Conservation (phyloP, 1,139 yeast genomes). For the Suhomyces maxii region DNA sequence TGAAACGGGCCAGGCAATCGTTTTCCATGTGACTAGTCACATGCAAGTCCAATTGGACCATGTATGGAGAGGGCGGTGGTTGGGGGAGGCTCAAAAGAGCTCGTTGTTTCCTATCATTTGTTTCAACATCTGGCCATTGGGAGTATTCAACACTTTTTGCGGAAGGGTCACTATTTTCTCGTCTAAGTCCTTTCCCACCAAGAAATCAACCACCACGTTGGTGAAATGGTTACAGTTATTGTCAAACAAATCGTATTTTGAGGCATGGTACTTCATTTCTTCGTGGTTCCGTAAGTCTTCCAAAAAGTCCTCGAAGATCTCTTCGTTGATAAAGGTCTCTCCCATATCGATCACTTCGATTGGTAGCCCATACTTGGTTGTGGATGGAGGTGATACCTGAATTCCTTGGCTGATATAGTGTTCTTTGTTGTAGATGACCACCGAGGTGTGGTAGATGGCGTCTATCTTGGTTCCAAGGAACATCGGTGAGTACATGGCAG, state of each 20-base stretch:
- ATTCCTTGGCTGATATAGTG: constrained; percentile 65
- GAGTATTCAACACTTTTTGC: constrained; percentile 55
- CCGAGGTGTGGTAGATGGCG: constrained; percentile 69
- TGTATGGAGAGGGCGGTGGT: no score
- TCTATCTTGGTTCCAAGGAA: constrained; percentile 50
- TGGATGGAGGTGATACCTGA: constrained; percentile 46
- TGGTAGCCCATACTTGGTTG: constrained; percentile 62
- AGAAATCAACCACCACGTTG: constrained; percentile 56
- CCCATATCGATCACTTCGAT: constrained; percentile 56
- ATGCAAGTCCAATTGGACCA: no score
- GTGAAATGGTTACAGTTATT: constrained; percentile 74
- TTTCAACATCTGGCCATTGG: constrained; percentile 51
- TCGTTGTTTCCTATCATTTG: constrained; percentile 33
- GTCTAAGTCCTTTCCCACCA: constrained; percentile 52
- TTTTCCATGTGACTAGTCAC: no score
- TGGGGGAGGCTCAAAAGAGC: no score
- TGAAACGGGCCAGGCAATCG: no score
- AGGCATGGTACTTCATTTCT: constrained; percentile 45
- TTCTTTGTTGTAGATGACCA: constrained; percentile 57
- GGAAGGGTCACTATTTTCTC: constrained; percentile 57
- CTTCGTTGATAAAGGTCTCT: constrained; percentile 50
- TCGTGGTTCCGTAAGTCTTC: constrained; percentile 45
- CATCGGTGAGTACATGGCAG: constrained; percentile 44
- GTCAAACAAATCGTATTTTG: constrained; percentile 56
- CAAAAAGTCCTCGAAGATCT: constrained; percentile 53